phyloP scores from a whole-genome alignment of 208 protist genomes.

The Phytomonas francai region DNA sequence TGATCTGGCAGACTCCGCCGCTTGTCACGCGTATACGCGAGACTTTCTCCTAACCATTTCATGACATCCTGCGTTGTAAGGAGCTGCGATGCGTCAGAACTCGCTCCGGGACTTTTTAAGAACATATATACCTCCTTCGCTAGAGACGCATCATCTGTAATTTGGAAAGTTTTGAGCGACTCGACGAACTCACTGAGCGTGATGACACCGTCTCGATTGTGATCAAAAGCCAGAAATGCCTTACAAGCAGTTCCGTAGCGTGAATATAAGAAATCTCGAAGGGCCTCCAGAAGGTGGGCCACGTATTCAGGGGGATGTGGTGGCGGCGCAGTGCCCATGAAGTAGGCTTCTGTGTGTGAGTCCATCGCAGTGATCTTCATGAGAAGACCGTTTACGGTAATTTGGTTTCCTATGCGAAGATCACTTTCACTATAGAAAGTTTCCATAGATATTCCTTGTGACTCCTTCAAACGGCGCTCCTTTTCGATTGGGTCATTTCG shows the following conservation, averaged over 20 bases:
- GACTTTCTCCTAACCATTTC: slow-evolving; percentile 47
- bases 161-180: slow-evolving; percentile 58
- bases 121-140: slow-evolving; percentile 49
- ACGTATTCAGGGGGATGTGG: slow-evolving; percentile 21
- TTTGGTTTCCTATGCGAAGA: slow-evolving; percentile 50
- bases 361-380: slow-evolving; percentile 80
- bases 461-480: slow-evolving; percentile 4
- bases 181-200: slow-evolving; percentile 60
- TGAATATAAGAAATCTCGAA: slow-evolving; percentile 60
- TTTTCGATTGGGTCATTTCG: slow-evolving; percentile 28
- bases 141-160: slow-evolving; percentile 51
- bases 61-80: slow-evolving; percentile 74
- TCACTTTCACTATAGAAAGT: slow-evolving; percentile 53
- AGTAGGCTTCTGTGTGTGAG: slow-evolving; percentile 65
- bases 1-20: slow-evolving; percentile 4
- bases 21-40: slow-evolving; percentile 5
- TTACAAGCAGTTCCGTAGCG: slow-evolving; percentile 67
- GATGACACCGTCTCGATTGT: slow-evolving; percentile 76
- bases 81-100: neutral
- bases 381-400: slow-evolving; percentile 55
- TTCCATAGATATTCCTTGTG: neutral
- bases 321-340: slow-evolving; percentile 32
- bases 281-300: slow-evolving; percentile 40
- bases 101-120: slow-evolving; percentile 15
- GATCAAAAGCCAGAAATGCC: slow-evolving; percentile 79